Percentiles rank a stretch among this genome's conserved stretches.
These are phyloP conservation scores for Melanomma pulvis-pyrius DNA, from an alignment of 495 filamentous ascomycete genomes.

Conservation along the genomic window DNA sequence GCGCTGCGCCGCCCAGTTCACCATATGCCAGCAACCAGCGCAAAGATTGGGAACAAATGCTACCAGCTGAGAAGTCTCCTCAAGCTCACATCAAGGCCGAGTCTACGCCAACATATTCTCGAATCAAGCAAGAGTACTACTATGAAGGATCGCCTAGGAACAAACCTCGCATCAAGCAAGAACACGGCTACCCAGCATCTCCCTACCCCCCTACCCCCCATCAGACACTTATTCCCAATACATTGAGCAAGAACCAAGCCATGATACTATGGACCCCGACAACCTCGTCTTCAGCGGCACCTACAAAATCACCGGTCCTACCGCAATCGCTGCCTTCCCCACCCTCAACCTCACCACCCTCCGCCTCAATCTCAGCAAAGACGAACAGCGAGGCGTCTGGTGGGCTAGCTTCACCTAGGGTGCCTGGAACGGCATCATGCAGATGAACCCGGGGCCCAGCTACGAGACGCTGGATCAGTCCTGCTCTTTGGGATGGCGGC, in stretches of 20 bases:
- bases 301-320: conserved; percentile 45
- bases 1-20: neutral
- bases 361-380: neutral
- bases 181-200: neutral
- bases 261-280: neutral
- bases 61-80: too few relatives aligned
- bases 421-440: conserved; percentile 22
- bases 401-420: conserved; percentile 30
- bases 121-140: too few relatives aligned
- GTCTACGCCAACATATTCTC: too few relatives aligned
- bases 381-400: conserved; percentile 17
- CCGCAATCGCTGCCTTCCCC: conserved; percentile 10
- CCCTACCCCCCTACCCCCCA: neutral
- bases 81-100: too few relatives aligned
- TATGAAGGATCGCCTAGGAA: neutral
- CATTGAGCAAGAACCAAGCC: conserved; percentile 32
- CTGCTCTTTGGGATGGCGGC: conserved; percentile 30
- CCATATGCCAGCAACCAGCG: neutral
- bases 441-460: conserved; percentile 11
- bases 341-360: neutral
- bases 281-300: conserved; percentile 46
- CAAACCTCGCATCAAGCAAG: neutral
- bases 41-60: too few relatives aligned
- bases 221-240: neutral
- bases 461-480: conserved; percentile 2